Evolutionary conservation across 1,139 yeast species (phyloP).

Genomic region (Hansenula sp.): DNA sequence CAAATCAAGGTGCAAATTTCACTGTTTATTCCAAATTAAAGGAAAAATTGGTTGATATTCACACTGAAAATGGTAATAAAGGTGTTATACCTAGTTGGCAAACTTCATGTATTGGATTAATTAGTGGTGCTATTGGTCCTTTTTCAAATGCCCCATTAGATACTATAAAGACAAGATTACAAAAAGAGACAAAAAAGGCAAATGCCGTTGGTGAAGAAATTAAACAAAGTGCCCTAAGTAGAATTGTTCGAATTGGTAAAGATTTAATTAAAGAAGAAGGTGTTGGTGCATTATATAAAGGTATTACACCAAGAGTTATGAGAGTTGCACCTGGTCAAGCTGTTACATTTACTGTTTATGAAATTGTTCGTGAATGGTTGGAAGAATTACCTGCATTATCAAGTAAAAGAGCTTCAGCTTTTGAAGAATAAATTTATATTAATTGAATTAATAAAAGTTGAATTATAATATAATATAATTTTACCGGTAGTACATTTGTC

Average conservation of each 20-base stretch:
- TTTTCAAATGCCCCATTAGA: conserved; percentile 97
- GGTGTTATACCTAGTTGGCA: conserved; percentile 81
- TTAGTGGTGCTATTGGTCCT: conserved; percentile 97
- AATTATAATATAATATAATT: no score
- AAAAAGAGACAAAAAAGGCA: conserved; percentile 74
- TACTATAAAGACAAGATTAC: conserved; percentile 95
- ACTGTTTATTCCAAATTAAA: conserved; percentile 89
- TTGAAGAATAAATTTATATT: conserved; percentile 27
- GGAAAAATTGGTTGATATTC: conserved; percentile 64
- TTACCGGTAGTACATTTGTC: no score
- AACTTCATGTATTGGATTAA: conserved; percentile 85
- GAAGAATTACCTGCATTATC: conserved; percentile 42
- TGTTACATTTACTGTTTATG: conserved; percentile 95
- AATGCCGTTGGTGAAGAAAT: conserved; percentile 56
- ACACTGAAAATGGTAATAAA: conserved; percentile 38
- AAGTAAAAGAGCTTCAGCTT: conserved; percentile 21
- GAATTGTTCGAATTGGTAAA: conserved; percentile 77
- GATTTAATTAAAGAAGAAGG: conserved; percentile 91
- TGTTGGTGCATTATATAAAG: conserved; percentile 81
- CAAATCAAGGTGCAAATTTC: conserved; percentile 98
- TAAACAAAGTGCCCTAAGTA: conserved; percentile 37
- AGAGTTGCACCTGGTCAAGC: conserved; percentile 99
- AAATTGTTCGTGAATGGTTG: conserved; percentile 71
- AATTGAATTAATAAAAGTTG: no score
- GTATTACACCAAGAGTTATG: conserved; percentile 98